Evolutionary conservation across 768 basidiomycete genomes (phyloP).

Genomic region (Russula virescens): DNA sequence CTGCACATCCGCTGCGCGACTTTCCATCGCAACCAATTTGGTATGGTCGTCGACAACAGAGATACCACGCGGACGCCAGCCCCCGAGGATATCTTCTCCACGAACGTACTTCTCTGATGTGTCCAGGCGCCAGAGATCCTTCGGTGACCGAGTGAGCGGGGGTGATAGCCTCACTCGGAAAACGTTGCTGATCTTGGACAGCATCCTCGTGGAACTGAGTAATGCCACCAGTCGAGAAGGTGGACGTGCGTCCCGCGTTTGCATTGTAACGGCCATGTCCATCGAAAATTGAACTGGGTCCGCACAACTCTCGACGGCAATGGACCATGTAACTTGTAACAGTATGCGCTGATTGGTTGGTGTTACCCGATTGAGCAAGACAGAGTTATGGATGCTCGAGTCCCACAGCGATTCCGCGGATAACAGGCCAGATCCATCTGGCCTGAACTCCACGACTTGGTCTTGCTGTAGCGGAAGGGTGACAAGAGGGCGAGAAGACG

Average conservation of each 20-base stretch:
- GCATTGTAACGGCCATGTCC: conserved; percentile 82
- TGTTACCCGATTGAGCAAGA: conserved; percentile 82
- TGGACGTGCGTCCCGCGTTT: conserved; percentile 77
- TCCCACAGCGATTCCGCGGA: conserved; percentile 82
- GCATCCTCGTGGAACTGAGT: conserved; percentile 70
- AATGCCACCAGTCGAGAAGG: conserved; percentile 74
- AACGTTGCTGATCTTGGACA: conserved; percentile 74
- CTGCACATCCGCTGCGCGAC: conserved; percentile 82
- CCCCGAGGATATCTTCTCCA: conserved; percentile 78
- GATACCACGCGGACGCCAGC: conserved; percentile 86
- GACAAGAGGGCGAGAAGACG: conserved; percentile 62
- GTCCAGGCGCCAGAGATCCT: conserved; percentile 92
- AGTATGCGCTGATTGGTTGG: conserved; percentile 71
- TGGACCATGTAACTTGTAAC: conserved; percentile 67
- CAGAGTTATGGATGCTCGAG: conserved; percentile 83
- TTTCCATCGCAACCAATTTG: conserved; percentile 64
- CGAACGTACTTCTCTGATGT: conserved; percentile 92
- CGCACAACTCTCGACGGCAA: conserved; percentile 76
- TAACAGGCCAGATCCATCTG: conserved; percentile 77
- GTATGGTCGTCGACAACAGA: conserved; percentile 84
- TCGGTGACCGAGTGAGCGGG: conserved; percentile 76
- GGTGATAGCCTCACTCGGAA: conserved; percentile 80
- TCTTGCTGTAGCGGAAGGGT: conserved; percentile 71
- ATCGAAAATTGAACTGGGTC: conserved; percentile 86
- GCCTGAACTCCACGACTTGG: conserved; percentile 65